Evolutionary conservation across 2,329 filamentous ascomycete genomes (phyloP), one percentile per base, ranked within the genome.

Genomic region (Setomelanomma holmii): DNA sequence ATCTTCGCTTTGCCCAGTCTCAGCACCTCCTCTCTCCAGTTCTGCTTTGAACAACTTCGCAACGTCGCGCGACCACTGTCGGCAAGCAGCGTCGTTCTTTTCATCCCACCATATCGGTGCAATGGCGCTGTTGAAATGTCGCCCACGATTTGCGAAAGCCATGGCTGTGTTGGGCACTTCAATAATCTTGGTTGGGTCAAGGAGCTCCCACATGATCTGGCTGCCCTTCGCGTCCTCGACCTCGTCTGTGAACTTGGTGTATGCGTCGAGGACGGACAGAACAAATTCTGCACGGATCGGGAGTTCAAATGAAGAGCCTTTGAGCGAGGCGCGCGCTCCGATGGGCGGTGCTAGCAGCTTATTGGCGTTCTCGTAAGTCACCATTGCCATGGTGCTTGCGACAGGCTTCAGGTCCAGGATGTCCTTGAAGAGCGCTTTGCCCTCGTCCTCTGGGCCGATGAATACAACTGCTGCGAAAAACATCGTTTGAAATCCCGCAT

Each of bases 21-120:
- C 43, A 4, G 52, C 48, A 16, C 52, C 48, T 6, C 39, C 43
- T 11, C 48, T 35, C 4, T 55, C 47, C 6, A 55, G 24, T 17
- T 50, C 51, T 1, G 23, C 22, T 33, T 54, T 50, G 23, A 54
- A 50, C 33, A 50, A 3, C 2, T 46, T 42, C 41, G 51, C 46
- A 11, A 54, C 42, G n/a, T 50, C 46, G 21, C 51, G 49, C 16
- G 40, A 45, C 51, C 46, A 54, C 40, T 54, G 51, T 12, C 46
- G 39, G 19, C 51, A 50, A 20, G 38, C 39, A 16, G 24, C 19
- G 11, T 54, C 51, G 27, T 54, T 50, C 4, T n/a, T 27, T 16
- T 46, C 24, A 4, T 50, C 39, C 38, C 47, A 40, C 46, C 51
- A 54, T 2, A 54, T 19, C 3, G 51, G 46, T 3, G 30, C 42